These are phyloP conservation scores for Lonicera japonica DNA, from an alignment of 129 eudicot species.

Conservation along the genomic window DNA sequence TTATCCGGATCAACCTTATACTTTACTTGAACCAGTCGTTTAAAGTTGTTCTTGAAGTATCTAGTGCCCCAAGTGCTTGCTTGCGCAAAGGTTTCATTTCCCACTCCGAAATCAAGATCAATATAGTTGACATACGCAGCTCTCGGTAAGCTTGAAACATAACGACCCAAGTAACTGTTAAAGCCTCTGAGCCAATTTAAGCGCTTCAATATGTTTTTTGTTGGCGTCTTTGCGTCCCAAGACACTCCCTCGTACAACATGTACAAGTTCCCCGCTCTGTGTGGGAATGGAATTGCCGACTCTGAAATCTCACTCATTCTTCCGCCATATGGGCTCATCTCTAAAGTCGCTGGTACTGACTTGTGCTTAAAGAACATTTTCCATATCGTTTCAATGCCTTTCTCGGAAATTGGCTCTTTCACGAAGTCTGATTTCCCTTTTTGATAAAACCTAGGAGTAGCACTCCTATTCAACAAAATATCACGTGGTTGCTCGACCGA, in stretches of 20 bases:
- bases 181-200: slow-evolving; percentile 22
- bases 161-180: slow-evolving; percentile 26
- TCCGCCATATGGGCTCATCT: slow-evolving; percentile 48
- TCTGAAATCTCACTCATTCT: slow-evolving; percentile 46
- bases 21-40: slow-evolving; percentile 17
- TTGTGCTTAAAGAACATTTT: slow-evolving; percentile 10
- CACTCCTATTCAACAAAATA: slow-evolving; percentile 9
- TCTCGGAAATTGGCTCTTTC: slow-evolving; percentile 28
- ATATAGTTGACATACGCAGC: slow-evolving; percentile 31
- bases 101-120: slow-evolving; percentile 38
- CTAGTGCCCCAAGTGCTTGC: slow-evolving; percentile 18
- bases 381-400: slow-evolving; percentile 29
- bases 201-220: neutral
- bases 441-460: slow-evolving; percentile 4
- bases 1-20: slow-evolving; percentile 22
- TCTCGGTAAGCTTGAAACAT: slow-evolving; percentile 36
- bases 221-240: slow-evolving; percentile 23
- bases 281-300: slow-evolving; percentile 47
- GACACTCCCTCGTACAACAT: slow-evolving; percentile 26
- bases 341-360: neutral
- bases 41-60: slow-evolving; percentile 30
- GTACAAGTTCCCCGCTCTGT: slow-evolving; percentile 49
- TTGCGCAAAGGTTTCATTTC: slow-evolving; percentile 11
- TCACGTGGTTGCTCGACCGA: slow-evolving; percentile 11
- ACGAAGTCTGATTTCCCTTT: slow-evolving; percentile 54